These are phyloP conservation scores for Penicillium desertorum DNA, from an alignment of 495 filamentous ascomycete genomes.

Conservation along the genomic window DNA sequence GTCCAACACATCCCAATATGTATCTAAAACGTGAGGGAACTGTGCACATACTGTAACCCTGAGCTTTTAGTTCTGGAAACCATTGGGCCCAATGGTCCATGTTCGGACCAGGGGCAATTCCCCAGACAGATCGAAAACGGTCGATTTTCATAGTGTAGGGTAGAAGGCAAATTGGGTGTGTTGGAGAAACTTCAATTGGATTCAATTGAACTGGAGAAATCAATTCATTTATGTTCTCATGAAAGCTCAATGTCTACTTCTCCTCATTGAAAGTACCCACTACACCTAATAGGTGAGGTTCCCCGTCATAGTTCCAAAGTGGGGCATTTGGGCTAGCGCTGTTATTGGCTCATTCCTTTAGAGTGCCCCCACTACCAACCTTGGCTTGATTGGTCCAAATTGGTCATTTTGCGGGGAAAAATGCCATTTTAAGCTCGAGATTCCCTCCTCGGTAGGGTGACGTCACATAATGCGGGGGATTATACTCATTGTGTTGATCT, in stretches of 20 bases:
- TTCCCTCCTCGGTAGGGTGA: background rate
- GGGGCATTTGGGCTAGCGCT: background rate
- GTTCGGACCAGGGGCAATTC: slow-evolving; percentile 22
- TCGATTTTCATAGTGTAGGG: slow-evolving; percentile 15
- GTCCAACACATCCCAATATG: background rate
- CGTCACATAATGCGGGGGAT: background rate
- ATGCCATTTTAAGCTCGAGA: background rate
- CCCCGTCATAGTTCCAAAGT: slow-evolving; percentile 7
- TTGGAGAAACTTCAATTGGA: background rate
- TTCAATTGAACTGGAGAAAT: background rate
- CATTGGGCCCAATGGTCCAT: slow-evolving; percentile 22
- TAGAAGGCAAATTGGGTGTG: background rate
- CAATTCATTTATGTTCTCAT: slow-evolving; percentile 8
- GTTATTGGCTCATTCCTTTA: background rate
- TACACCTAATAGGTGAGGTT: slow-evolving; percentile 13
- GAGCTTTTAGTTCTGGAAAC: slow-evolving; percentile 23
- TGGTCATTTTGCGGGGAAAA: background rate
- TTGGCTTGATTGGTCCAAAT: background rate
- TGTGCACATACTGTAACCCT: slow-evolving; percentile 28
- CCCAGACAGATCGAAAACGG: slow-evolving; percentile 27
- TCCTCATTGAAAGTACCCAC: background rate
- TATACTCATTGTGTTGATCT: too few species aligned
- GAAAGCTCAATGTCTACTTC: background rate
- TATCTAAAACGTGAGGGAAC: background rate
- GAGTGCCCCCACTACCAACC: background rate